These are phyloP conservation scores for Clonostachys byssicola DNA, from an alignment of 2,329 filamentous ascomycete species.

Conservation along the genomic window DNA sequence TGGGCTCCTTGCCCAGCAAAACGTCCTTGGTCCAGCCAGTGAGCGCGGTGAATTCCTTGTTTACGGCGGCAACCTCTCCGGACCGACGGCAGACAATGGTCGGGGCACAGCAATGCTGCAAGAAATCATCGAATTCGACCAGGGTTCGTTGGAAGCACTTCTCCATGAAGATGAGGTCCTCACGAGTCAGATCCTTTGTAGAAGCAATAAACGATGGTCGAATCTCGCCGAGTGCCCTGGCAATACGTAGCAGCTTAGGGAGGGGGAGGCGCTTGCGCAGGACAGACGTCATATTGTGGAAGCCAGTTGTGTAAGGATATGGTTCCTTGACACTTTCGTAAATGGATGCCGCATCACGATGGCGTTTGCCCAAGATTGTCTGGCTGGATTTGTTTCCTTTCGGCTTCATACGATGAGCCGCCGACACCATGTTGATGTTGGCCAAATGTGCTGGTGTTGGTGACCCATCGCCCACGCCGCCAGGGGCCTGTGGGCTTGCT, in stretches of 20 bases:
- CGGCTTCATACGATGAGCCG: constrained; percentile 35
- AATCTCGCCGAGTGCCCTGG: constrained; percentile 82
- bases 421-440: constrained; percentile 20
- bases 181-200: constrained; percentile 79
- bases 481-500: constrained; percentile 52
- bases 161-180: constrained; percentile 96
- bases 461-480: constrained; percentile 49
- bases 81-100: constrained; percentile 89
- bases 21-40: constrained; percentile 94
- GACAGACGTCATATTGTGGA: constrained; percentile 81
- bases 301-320: constrained; percentile 85
- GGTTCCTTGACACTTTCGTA: constrained; percentile 89
- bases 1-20: constrained; percentile 80
- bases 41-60: constrained; percentile 93
- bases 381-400: constrained; percentile 20
- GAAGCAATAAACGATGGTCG: constrained; percentile 91
- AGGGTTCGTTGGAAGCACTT: constrained; percentile 92
- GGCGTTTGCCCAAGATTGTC: constrained; percentile 52
- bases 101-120: constrained; percentile 82
- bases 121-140: constrained; percentile 90
- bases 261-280: constrained; percentile 74
- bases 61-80: constrained; percentile 90
- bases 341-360: constrained; percentile 74
- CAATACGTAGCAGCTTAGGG: constrained; percentile 76
- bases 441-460: constrained; percentile 14